These are phyloP conservation scores for Nemania sp. DNA, from an alignment of 2,329 filamentous ascomycete species.

Conservation along the genomic window DNA sequence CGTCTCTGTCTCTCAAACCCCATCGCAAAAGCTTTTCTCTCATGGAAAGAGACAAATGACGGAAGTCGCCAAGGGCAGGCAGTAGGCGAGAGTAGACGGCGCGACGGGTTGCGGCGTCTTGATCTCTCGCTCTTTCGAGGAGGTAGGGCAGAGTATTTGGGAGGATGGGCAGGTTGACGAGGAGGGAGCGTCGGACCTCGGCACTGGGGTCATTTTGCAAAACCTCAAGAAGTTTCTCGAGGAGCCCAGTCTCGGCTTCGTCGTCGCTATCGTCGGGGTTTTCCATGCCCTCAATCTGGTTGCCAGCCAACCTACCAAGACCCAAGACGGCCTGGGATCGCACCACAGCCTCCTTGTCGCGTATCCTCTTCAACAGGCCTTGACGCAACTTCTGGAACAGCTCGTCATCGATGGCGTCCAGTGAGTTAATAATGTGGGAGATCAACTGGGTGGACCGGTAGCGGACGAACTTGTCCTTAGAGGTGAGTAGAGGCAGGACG, in stretches of 20 bases:
- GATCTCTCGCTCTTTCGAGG: slow-evolving; percentile 89
- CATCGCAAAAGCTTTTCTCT: slow-evolving; percentile 94
- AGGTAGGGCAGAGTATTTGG: slow-evolving; percentile 86
- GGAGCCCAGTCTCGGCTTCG: slow-evolving; percentile 74
- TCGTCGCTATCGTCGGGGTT: slow-evolving; percentile 79
- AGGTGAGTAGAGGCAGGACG: slow-evolving; percentile 79
- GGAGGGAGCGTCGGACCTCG: slow-evolving; percentile 87
- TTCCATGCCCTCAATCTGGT: slow-evolving; percentile 77
- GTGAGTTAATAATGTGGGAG: slow-evolving; percentile 89
- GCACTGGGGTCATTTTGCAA: slow-evolving; percentile 95
- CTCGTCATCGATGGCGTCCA: slow-evolving; percentile 92
- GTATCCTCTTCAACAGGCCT: slow-evolving; percentile 83
- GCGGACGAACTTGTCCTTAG: slow-evolving; percentile 93
- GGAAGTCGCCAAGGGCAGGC: slow-evolving; percentile 91
- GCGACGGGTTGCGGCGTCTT: slow-evolving; percentile 84
- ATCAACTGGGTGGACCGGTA: slow-evolving; percentile 92
- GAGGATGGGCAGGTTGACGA: slow-evolving; percentile 90
- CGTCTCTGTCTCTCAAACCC: slow-evolving; percentile 93
- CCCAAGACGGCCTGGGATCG: slow-evolving; percentile 92
- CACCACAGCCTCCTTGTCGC: slow-evolving; percentile 94
- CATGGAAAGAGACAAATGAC: slow-evolving; percentile 92
- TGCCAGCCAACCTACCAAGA: slow-evolving; percentile 84
- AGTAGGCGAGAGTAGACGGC: slow-evolving; percentile 89
- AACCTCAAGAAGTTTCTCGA: slow-evolving; percentile 87
- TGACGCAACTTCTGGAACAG: slow-evolving; percentile 85